Percentiles rank a stretch among this genome's conserved stretches.
Evolutionary conservation across 2,329 filamentous ascomycete species (phyloP).

Genomic region (Ceratocystis variospora): DNA sequence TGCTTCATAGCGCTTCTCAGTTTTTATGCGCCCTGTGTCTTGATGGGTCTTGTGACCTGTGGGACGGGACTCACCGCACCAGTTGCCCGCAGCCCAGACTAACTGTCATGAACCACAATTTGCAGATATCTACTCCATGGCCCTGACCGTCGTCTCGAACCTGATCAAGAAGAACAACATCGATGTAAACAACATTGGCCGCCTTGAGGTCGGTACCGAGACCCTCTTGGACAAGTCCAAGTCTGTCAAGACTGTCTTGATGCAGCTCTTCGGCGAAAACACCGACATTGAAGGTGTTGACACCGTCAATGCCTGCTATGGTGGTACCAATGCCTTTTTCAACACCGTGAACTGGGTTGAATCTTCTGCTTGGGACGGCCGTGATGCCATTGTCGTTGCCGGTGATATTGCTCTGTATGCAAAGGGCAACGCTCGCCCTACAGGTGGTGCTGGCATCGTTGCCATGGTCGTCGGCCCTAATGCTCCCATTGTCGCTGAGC

Average conservation of each 20-base stretch:
- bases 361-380: slow-evolving; percentile 74
- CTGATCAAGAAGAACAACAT: slow-evolving; percentile 74
- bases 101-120: slow-evolving; percentile 18
- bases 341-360: slow-evolving; percentile 77
- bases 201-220: slow-evolving; percentile 75
- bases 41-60: background rate
- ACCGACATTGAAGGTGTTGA: slow-evolving; percentile 74
- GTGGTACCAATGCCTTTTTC: slow-evolving; percentile 72
- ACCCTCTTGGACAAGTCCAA: slow-evolving; percentile 81
- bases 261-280: slow-evolving; percentile 76
- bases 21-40: background rate
- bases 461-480: slow-evolving; percentile 68
- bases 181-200: slow-evolving; percentile 62
- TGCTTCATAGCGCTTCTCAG: background rate
- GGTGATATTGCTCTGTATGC: slow-evolving; percentile 78
- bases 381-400: slow-evolving; percentile 64
- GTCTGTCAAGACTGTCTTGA: slow-evolving; percentile 76
- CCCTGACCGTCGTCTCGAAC: slow-evolving; percentile 63
- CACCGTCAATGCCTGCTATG: slow-evolving; percentile 75
- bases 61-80: background rate
- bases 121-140: slow-evolving; percentile 74
- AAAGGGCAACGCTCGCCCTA: slow-evolving; percentile 69
- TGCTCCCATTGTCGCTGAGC: slow-evolving; percentile 62
- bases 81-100: slow-evolving; percentile 10
- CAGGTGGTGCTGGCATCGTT: slow-evolving; percentile 65